Evolutionary conservation across 306 rosid species (phyloP), one percentile per base, ranked within the genome.

Genomic region (Cucurbita moschata): DNA sequence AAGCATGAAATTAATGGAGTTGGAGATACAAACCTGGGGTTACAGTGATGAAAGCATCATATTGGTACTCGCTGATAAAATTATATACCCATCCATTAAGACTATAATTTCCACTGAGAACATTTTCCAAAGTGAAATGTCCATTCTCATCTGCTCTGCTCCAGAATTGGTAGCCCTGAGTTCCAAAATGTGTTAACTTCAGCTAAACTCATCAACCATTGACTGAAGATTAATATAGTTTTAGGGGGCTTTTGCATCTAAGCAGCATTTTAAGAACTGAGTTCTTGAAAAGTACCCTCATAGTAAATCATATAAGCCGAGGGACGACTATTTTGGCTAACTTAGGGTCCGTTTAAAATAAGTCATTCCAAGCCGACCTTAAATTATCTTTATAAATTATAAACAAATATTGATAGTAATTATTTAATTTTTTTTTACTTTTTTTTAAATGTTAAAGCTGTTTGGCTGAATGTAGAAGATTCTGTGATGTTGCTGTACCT

Each of bases 101-200:
- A 74, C 84, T 82, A 49, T 90, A 89, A 60, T 86, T 80, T 0
- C 97, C 92, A 11, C 56, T 72, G 12, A 75, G 88, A 64, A 87
- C 63, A 72, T 86, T 72, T 9, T 54, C 67, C 54, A 94, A 85
- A 37, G 82, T 64, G 80, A 90, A 94, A 77, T 71, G 75, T 12
- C 97, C 98, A 65, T 85, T 77, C 43, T 84, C 81, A 11, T 90
- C 88, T 63, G 96, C 92, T 63, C 68, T 80, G 7, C 85, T 75
- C 97, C 98, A 94, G 71, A 90, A 94, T 71, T 94, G 98, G 79
- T 94, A 90, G 56, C 86, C 86, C 98, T 94, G 87, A 49, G 51
- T 42, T 38, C 67, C 47, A 55, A 55, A 12, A 43, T 19, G 37
- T 9, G 46, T 53, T 72, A 39, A 19, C 39, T 12, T 40, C 37